These are phyloP conservation scores for Wickerhamiella allomyrinae DNA, from an alignment of 805 yeast species.

Conservation along the genomic window DNA sequence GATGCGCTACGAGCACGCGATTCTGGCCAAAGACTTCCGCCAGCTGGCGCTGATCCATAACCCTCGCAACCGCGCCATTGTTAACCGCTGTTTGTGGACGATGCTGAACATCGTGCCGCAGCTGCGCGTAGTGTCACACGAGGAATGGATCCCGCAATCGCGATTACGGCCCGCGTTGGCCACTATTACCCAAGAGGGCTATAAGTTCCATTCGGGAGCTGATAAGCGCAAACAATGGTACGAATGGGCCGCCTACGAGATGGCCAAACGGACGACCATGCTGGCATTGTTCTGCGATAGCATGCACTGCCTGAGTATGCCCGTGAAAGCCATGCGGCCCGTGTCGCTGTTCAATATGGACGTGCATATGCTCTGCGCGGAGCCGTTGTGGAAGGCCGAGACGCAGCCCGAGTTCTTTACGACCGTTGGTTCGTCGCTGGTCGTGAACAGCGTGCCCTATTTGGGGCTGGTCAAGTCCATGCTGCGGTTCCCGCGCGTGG, in stretches of 20 bases:
- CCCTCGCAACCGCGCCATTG: slow-evolving; percentile 14
- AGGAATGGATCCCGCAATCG: neutral
- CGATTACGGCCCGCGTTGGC: slow-evolving; percentile 18
- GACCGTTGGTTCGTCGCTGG: slow-evolving; percentile 16
- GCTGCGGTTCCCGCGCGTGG: slow-evolving; percentile 21
- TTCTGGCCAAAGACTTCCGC: slow-evolving; percentile 12
- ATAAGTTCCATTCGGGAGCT: slow-evolving; percentile 18
- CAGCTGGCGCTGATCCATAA: slow-evolving; percentile 5
- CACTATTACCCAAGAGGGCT: slow-evolving; percentile 16
- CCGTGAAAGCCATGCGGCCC: slow-evolving; percentile 3
- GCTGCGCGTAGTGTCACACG: neutral
- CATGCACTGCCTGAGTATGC: slow-evolving; percentile 11
- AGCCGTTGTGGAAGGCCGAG: slow-evolving; percentile 20
- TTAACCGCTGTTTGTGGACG: slow-evolving; percentile 17
- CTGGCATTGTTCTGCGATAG: slow-evolving; percentile 20
- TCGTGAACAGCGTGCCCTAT: slow-evolving; percentile 19
- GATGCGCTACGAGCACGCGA: slow-evolving; percentile 20
- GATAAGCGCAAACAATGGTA: slow-evolving; percentile 29
- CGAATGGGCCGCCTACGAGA: slow-evolving; percentile 34
- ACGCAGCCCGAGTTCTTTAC: slow-evolving; percentile 18
- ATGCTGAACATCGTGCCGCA: slow-evolving; percentile 16
- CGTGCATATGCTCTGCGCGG: slow-evolving; percentile 21
- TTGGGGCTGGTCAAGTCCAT: slow-evolving; percentile 21
- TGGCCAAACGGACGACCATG: slow-evolving; percentile 26
- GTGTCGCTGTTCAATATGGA: slow-evolving; percentile 22